These are phyloP conservation scores for Karstenula rhodostoma DNA, from an alignment of 2,329 filamentous ascomycete genomes.

Conservation along the genomic window DNA sequence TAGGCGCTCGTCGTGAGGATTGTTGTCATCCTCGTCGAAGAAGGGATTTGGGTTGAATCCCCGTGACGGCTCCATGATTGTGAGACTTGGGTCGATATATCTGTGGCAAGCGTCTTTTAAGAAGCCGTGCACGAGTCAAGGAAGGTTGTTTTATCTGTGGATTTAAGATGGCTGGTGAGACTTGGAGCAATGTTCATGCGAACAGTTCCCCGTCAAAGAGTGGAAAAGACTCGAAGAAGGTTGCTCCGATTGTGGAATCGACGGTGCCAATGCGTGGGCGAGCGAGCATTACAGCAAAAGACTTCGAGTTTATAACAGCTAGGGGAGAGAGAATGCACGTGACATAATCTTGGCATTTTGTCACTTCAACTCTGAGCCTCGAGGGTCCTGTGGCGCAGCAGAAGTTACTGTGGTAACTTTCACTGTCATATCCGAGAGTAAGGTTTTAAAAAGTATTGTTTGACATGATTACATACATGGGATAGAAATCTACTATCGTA, in stretches of 20 bases:
- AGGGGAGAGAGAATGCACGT: neutral
- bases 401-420: neutral
- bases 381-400: neutral
- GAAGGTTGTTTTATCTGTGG: neutral
- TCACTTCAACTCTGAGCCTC: neutral
- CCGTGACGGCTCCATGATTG: neutral
- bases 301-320: neutral
- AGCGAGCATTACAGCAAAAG: neutral
- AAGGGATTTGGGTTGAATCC: neutral
- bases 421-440: neutral
- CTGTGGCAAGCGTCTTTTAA: neutral
- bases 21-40: neutral
- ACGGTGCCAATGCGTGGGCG: neutral
- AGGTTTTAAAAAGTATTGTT: neutral
- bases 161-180: too few relatives aligned
- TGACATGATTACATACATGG: too few relatives aligned
- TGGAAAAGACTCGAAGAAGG: neutral
- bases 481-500: too few relatives aligned
- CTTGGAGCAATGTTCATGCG: too few relatives aligned
- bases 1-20: neutral
- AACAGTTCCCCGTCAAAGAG: too few relatives aligned
- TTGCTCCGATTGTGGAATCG: neutral
- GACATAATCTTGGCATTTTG: neutral
- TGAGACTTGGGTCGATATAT: neutral
- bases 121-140: neutral